Percentiles rank a stretch among this genome's conserved stretches.
Conservation (phyloP, 352 stramenopile genomes). For the Phytophthora sojae region DNA sequence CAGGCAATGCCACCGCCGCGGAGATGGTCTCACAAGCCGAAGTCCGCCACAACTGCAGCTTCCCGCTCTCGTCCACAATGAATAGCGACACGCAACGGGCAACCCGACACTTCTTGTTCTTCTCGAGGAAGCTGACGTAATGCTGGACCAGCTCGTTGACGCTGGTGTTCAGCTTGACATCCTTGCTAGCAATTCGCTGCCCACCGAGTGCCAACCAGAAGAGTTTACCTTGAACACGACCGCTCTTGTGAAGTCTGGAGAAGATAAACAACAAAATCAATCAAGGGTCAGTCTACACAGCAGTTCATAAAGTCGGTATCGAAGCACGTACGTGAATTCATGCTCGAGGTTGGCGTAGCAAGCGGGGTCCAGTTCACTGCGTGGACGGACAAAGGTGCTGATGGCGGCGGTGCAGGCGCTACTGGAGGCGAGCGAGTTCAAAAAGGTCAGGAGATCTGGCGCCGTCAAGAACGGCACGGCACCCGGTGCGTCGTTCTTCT, state of each 20-base stretch:
- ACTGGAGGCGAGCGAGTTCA: slow-evolving; percentile 49
- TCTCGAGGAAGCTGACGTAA: slow-evolving; percentile 65
- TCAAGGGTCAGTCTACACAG: slow-evolving; percentile 38
- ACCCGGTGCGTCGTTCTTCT: slow-evolving; percentile 52
- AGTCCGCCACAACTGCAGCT: slow-evolving; percentile 67
- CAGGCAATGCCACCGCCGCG: slow-evolving; percentile 1
- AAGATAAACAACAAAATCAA: background rate
- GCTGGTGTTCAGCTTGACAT: slow-evolving; percentile 59
- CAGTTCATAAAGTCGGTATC: slow-evolving; percentile 3
- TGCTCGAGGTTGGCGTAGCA: slow-evolving; percentile 82
- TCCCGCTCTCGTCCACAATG: slow-evolving; percentile 60
- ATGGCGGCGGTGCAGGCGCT: slow-evolving; percentile 48
- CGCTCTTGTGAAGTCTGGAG: slow-evolving; percentile 67
- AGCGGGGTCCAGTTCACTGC: slow-evolving; percentile 68
- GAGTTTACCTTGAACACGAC: slow-evolving; percentile 63
- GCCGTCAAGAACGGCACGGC: slow-evolving; percentile 58
- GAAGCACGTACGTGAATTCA: slow-evolving; percentile 65
- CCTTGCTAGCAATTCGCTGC: slow-evolving; percentile 76
- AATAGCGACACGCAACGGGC: slow-evolving; percentile 63
- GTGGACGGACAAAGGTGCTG: slow-evolving; percentile 68
- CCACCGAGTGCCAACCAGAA: slow-evolving; percentile 70
- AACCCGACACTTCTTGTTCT: slow-evolving; percentile 72
- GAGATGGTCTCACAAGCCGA: slow-evolving; percentile 63
- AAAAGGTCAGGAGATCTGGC: slow-evolving; percentile 56
- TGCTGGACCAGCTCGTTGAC: slow-evolving; percentile 56